Conservation (phyloP, 805 yeast species). For the Wickerhamiella parazyma region DNA sequence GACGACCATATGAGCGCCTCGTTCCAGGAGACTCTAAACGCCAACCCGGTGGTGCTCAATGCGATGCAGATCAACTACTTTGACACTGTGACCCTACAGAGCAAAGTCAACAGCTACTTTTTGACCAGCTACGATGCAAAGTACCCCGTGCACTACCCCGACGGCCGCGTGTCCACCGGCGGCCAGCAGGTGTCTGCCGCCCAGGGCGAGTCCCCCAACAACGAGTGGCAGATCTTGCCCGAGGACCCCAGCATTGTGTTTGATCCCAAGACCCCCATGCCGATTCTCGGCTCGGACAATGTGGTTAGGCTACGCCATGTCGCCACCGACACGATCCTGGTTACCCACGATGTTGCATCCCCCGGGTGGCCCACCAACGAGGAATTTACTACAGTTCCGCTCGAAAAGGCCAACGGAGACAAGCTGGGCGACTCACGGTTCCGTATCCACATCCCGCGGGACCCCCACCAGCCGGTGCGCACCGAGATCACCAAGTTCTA, state of each 20-base stretch:
- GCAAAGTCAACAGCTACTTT: slow-evolving; percentile 45
- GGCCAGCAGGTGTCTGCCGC: slow-evolving; percentile 95
- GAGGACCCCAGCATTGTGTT: slow-evolving; percentile 15
- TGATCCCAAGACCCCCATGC: slow-evolving; percentile 23
- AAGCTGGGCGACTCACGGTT: slow-evolving; percentile 76
- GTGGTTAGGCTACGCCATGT: slow-evolving; percentile 59
- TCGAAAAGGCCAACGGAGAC: slow-evolving; percentile 51
- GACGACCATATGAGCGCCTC: slow-evolving; percentile 83
- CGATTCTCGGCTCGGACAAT: slow-evolving; percentile 42
- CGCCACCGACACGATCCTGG: slow-evolving; percentile 58
- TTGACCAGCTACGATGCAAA: slow-evolving; percentile 78
- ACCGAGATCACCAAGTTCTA: slow-evolving; percentile 78
- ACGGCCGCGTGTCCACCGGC: slow-evolving; percentile 85
- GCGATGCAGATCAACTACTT: slow-evolving; percentile 55
- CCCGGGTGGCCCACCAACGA: slow-evolving; percentile 51
- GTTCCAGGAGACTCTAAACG: slow-evolving; percentile 73
- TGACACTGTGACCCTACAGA: slow-evolving; percentile 49
- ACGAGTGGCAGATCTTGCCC: slow-evolving; percentile 44
- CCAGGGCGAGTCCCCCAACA: slow-evolving; percentile 76
- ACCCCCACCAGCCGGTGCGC: slow-evolving; percentile 27
- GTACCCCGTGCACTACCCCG: slow-evolving; percentile 87
- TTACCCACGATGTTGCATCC: slow-evolving; percentile 69
- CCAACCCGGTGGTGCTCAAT: slow-evolving; percentile 48
- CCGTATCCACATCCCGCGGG: slow-evolving; percentile 31
- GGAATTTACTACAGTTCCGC: slow-evolving; percentile 87